A percentile compares a stretch with the other conserved stretches of the same genome.
Conservation (phyloP, 1,284 basidiomycete species). For the Boletus hoseneyae region DNA sequence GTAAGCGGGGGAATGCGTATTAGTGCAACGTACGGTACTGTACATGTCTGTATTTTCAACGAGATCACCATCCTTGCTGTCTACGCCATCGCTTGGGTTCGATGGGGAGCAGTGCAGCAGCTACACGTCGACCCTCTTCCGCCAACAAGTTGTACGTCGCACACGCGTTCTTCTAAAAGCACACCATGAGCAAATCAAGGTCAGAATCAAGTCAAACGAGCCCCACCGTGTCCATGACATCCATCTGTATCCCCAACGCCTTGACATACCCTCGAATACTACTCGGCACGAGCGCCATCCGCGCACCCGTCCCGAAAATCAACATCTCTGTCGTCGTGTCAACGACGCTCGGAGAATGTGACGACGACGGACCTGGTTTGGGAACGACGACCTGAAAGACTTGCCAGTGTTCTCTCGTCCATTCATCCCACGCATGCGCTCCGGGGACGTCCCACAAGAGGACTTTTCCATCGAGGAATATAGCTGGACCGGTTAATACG, state of each 20-base stretch:
- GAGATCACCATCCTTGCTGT: slow-evolving; percentile 8
- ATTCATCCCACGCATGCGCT: slow-evolving; percentile 49
- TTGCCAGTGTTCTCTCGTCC: slow-evolving; percentile 72
- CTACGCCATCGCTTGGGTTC: slow-evolving; percentile 21
- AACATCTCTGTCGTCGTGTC: slow-evolving; percentile 68
- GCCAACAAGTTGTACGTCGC: slow-evolving; percentile 91
- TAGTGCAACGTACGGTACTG: slow-evolving; percentile 12
- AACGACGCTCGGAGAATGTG: neutral
- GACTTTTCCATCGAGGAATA: slow-evolving; percentile 84
- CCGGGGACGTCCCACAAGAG: slow-evolving; percentile 86
- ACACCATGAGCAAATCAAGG: neutral
- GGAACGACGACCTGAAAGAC: slow-evolving; percentile 82
- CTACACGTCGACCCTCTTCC: slow-evolving; percentile 90
- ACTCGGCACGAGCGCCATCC: slow-evolving; percentile 69
- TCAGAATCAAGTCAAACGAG: neutral
- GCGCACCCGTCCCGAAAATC: slow-evolving; percentile 82
- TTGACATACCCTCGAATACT: slow-evolving; percentile 68
- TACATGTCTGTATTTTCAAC: slow-evolving; percentile 11
- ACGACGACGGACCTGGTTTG: slow-evolving; percentile 63
- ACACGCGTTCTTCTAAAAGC: slow-evolving; percentile 65
- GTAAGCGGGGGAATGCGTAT: slow-evolving; percentile 16
- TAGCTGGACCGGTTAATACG: slow-evolving; percentile 69
- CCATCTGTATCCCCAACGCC: slow-evolving; percentile 82
- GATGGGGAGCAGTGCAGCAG: slow-evolving; percentile 79
- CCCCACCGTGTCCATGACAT: slow-evolving; percentile 91